Base-by-base conservation (phyloP, 441 rosid genomes). In the Mallotus japonicus region DNA sequence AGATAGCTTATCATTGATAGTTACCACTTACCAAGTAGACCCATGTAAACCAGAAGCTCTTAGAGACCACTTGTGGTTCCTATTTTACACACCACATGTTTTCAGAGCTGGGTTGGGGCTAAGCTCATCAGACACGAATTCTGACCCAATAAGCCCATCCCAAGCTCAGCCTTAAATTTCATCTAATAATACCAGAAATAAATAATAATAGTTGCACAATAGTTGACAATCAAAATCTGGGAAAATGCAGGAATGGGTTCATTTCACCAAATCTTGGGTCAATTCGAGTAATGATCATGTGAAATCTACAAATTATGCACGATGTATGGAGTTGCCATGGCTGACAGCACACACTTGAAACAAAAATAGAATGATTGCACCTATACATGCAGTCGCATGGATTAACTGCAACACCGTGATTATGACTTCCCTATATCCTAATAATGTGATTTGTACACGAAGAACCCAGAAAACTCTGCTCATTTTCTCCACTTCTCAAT, bases 401-500 rank as follows among this genome's bases (percentile, higher is more conserved):
- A 69, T 56, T n/a, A 58, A 61, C 70, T 24, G 20, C 46, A 69
- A 61, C 1, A 47, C 42, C 62, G 13, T 46, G 12, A 4, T 28
- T 73, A 50, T 16, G 42, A 37, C n/a, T 59, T 69, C 63, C 63
- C 40, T 37, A 37, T 37, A 37, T 37, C 40, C 55, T 28, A 51
- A 53, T 32, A 44, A 6, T 50, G 64, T 47, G 20, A 61, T 67
- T 63, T 68, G 63, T 71, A 67, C 69, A 46, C 51, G 19, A 46
- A 67, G 53, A 46, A 58, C 20, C 61, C 57, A 55, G 11, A 19
- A 65, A 70, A 42, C 15, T 44, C 22, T 46, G 57, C 32, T 85
- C 82, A 87, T 86, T 83, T 92, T 78, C 86, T 85, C 98, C 98
- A 89, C 79, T 92, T 92, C 70, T 89, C 90, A 47, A 94, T 83